Percentiles rank a stretch among this genome's conserved stretches.
phyloP scores from a whole-genome alignment of 192 early-diverging fungal genomes.

The Globomyces pollinis-pini region DNA sequence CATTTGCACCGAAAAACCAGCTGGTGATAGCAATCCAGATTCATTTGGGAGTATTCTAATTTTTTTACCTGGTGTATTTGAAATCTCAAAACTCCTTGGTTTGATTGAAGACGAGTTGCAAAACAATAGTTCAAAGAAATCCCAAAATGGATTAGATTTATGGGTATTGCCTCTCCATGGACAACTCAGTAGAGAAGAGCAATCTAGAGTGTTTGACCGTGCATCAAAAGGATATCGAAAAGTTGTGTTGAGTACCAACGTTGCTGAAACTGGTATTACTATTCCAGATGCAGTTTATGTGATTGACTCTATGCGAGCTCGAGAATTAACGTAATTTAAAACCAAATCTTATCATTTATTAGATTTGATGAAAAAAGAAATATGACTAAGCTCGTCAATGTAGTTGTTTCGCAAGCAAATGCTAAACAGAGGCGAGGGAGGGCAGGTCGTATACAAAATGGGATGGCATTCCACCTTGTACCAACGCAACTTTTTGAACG shows the following conservation, averaged over 20 bases:
- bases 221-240: slow-evolving; percentile 46
- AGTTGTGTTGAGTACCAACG: slow-evolving; percentile 69
- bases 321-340: no score
- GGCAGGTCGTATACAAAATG: slow-evolving; percentile 71
- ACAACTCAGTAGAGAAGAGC: slow-evolving; percentile 53
- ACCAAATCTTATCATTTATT: no score
- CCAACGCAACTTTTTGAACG: slow-evolving; percentile 38
- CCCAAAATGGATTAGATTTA: slow-evolving; percentile 36
- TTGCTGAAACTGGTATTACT: slow-evolving; percentile 69
- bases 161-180: slow-evolving; percentile 50
- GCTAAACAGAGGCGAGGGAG: slow-evolving; percentile 67
- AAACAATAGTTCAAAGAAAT: slow-evolving; percentile 39
- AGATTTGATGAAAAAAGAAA: slow-evolving; percentile 46
- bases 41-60: no score
- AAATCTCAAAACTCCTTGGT: slow-evolving; percentile 58
- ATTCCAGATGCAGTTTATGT: slow-evolving; percentile 67
- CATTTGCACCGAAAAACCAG: slow-evolving; percentile 21
- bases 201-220: slow-evolving; percentile 56
- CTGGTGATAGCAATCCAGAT: slow-evolving; percentile 43
- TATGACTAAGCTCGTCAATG: slow-evolving; percentile 52
- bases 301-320: slow-evolving; percentile 64
- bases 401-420: slow-evolving; percentile 59
- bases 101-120: slow-evolving; percentile 25
- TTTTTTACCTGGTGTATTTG: slow-evolving; percentile 54
- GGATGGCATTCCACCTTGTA: slow-evolving; percentile 72